Evolutionary conservation across 768 basidiomycete genomes (phyloP).

Genomic region (Austroboletus festivus): DNA sequence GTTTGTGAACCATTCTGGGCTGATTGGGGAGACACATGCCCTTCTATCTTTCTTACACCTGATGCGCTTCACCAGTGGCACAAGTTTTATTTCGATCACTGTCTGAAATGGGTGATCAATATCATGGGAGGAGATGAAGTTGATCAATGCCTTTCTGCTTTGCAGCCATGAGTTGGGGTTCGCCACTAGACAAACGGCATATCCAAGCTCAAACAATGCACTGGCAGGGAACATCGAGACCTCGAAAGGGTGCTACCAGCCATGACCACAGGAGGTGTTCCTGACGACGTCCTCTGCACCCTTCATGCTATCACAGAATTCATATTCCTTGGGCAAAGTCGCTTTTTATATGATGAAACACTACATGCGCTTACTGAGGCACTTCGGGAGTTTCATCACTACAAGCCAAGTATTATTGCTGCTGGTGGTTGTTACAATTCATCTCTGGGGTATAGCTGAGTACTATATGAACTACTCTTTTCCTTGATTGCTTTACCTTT

Average conservation of each 20-base stretch:
- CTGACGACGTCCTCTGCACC: slow-evolving; percentile 29
- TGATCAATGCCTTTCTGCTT: slow-evolving; percentile 22
- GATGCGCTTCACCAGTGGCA: slow-evolving; percentile 30
- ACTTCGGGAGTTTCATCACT: slow-evolving; percentile 6
- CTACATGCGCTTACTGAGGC: slow-evolving; percentile 1
- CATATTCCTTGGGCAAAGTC: slow-evolving; percentile 34
- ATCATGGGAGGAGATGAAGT: slow-evolving; percentile 23
- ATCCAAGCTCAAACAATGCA: slow-evolving; percentile 5
- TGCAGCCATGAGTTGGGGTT: slow-evolving; percentile 16
- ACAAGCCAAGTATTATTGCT: neutral
- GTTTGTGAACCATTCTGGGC: slow-evolving; percentile 33
- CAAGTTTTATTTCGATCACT: slow-evolving; percentile 27
- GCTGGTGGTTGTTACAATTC: no score
- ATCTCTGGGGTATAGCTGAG: no score
- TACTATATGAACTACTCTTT: no score
- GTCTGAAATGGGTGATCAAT: slow-evolving; percentile 1
- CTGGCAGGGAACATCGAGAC: slow-evolving; percentile 3
- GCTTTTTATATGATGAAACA: slow-evolving; percentile 2
- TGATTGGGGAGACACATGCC: slow-evolving; percentile 22
- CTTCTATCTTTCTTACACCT: slow-evolving; percentile 21
- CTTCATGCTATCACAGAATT: slow-evolving; percentile 38
- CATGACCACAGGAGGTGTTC: slow-evolving; percentile 14
- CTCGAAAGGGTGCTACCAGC: slow-evolving; percentile 3
- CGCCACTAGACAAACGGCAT: slow-evolving; percentile 3
- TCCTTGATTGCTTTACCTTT: no score